Base-by-base conservation (phyloP, 2,329 filamentous ascomycete species). In the Bipolaris oryzae region DNA sequence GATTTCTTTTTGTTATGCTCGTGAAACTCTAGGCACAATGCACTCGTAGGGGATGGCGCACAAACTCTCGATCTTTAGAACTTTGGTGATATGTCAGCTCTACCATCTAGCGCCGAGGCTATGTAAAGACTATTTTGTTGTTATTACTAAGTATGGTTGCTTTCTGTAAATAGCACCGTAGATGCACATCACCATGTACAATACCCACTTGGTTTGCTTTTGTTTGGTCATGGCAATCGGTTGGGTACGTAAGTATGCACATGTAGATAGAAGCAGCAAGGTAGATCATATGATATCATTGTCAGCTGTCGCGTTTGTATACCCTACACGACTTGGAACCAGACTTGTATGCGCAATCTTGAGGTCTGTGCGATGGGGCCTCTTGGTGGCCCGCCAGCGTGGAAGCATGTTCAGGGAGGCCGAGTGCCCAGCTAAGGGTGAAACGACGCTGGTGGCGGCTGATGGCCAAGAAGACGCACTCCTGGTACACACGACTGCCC, bases 251-350 rank as follows among this genome's bases (percentile, higher is more conserved):
- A 31, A 10, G 28, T 31, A 31, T 5, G 28, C 28, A 31, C 10
- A 31, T 31, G 3, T 35, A 35, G 18, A 46, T n/a, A 45, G n/a
- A n/a, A n/a, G n/a, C n/a, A n/a, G 20, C 43, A 20, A 44, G 9
- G 20, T 25, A 28, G 18, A 58, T 37, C 23, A n/a, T 18, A 56
- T 62, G 55, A 61, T 52, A 56, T 62, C 42, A 58, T 41, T 33
- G 25, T 42, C 43, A 23, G 5, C 11, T 25, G 6, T 35, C 21
- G 35, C 50, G 33, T 23, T 23, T 15, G 47, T 23, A 13, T 45
- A 33, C 28, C 43, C n/a, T 15, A 28, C 28, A 46, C 31, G 28
- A 20, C 31, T 46, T 23, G 28, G 28, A 31, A 42, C 21, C 39
- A 42, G 7, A 25, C 13, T 9, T n/a, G 18, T 10, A 44, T 45